Base-by-base conservation (phyloP, 1,139 yeast species). In the Taphrina sp. region DNA sequence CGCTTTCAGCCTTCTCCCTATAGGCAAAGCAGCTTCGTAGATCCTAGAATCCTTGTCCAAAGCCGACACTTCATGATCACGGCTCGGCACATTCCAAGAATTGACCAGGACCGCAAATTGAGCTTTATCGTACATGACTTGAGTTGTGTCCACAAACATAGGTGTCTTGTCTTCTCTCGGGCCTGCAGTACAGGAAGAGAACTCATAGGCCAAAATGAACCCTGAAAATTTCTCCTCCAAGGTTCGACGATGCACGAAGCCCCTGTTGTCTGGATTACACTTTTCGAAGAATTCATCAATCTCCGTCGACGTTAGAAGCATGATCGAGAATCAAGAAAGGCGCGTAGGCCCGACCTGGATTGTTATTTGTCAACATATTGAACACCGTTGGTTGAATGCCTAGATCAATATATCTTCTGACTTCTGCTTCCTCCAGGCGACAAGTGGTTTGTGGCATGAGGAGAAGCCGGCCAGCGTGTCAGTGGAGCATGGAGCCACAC, bases 1-100 rank as follows among this genome's bases (percentile, higher is more conserved):
- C 34, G 52, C 52, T 22, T 42, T 14, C 24, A 45, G 20, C 24
- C 34, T 26, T 17, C 52, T 41, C 7, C 52, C 42, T 4, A 45
- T 16, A 0, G 52, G 52, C 20, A 45, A 23, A 2, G 19, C 17
- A 12, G 42, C 23, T 24, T 23, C 52, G 10, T 45, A 36, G 14
- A 35, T n/a, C 23, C 35, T 45, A 19, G 38, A 36, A 8, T 26
- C 35, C 35, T 36, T 35, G 14, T 35, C 41, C 7, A 37, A 16
- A 4, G 38, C 16, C 4, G 17, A 35, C 16, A 26, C 29, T 8
- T 23, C 17, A 28, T 24, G 34, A 17, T 26, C 31, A 16, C 34
- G 16, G 7, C 42, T 10, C 3, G 43, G 43, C 14, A 38, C 29
- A 19, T 23, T 19, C 43, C 43, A 38, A 2, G 29, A 19, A 12